Conservation (phyloP, 495 filamentous ascomycete genomes). For the Lepidopterella palustris region DNA sequence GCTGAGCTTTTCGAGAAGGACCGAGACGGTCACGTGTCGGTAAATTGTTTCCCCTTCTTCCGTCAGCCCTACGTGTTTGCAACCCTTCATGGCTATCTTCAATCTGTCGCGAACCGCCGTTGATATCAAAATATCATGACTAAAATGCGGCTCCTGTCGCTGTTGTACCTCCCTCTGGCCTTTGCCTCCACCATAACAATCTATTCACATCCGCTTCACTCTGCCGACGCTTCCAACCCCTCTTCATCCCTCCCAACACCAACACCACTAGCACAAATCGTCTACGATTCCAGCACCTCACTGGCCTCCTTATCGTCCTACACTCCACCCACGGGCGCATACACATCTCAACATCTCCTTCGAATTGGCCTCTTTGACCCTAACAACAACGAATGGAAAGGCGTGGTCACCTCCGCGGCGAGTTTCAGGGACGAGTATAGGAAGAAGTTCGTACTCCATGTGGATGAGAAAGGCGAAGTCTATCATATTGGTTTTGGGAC, state of each 20-base stretch:
- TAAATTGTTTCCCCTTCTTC: background rate
- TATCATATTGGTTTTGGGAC: slow-evolving; percentile 36
- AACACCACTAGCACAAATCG: slow-evolving; percentile 30
- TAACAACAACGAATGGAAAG: slow-evolving; percentile 27
- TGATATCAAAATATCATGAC: too few relatives aligned
- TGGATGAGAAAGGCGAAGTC: slow-evolving; percentile 30
- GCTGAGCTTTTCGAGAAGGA: too few relatives aligned
- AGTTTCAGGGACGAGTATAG: slow-evolving; percentile 25
- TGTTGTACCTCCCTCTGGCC: slow-evolving; percentile 20
- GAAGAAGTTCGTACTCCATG: slow-evolving; percentile 33
- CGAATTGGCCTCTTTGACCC: slow-evolving; percentile 53
- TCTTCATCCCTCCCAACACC: slow-evolving; percentile 18
- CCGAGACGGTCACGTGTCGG: background rate
- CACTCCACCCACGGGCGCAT: slow-evolving; percentile 24
- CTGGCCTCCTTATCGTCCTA: slow-evolving; percentile 29
- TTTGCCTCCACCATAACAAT: slow-evolving; percentile 21
- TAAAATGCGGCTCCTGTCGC: slow-evolving; percentile 15
- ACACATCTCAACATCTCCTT: slow-evolving; percentile 45
- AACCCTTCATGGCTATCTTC: background rate
- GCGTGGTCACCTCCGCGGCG: slow-evolving; percentile 33
- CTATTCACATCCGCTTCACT: slow-evolving; percentile 12
- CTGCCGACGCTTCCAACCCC: background rate
- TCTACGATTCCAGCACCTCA: slow-evolving; percentile 30
- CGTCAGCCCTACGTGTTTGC: background rate
- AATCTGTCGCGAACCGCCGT: too few relatives aligned